These are phyloP conservation scores for Aspergillus persii DNA, from an alignment of 2,329 filamentous ascomycete genomes.

Conservation along the genomic window DNA sequence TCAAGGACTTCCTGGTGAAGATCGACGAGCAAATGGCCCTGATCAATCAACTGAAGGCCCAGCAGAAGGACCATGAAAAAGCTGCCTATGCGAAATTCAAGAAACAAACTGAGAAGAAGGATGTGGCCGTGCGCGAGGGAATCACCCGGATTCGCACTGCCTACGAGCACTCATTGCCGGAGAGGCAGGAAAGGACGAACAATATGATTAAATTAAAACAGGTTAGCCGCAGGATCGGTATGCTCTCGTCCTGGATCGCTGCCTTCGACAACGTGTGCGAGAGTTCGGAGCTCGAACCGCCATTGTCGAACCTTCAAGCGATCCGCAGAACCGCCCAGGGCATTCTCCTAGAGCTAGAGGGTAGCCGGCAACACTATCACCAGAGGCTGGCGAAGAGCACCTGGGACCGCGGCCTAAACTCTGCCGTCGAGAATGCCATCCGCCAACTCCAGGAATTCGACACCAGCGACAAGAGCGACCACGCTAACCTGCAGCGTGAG, in stretches of 20 bases:
- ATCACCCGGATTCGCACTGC: slow-evolving; percentile 75
- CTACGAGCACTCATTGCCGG: slow-evolving; percentile 74
- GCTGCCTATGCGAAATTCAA: slow-evolving; percentile 83
- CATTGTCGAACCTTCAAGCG: slow-evolving; percentile 64
- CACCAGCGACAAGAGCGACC: slow-evolving; percentile 63
- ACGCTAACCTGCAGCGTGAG: slow-evolving; percentile 72
- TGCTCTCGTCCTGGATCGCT: slow-evolving; percentile 89
- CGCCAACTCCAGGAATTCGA: slow-evolving; percentile 73
- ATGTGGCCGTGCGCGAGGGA: slow-evolving; percentile 72
- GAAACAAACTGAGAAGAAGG: slow-evolving; percentile 84
- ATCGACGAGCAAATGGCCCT: slow-evolving; percentile 98
- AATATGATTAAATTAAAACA: slow-evolving; percentile 80
- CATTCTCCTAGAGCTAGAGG: slow-evolving; percentile 83
- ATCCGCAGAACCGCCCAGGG: slow-evolving; percentile 88
- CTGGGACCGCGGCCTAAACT: slow-evolving; percentile 86
- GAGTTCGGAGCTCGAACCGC: slow-evolving; percentile 63
- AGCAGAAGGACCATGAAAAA: slow-evolving; percentile 84
- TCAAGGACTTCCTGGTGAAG: slow-evolving; percentile 98
- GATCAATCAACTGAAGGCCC: slow-evolving; percentile 91
- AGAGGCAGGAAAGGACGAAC: slow-evolving; percentile 74
- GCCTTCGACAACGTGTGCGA: slow-evolving; percentile 85
- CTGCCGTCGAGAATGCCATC: slow-evolving; percentile 80
- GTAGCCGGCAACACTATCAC: slow-evolving; percentile 85
- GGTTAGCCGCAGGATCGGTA: slow-evolving; percentile 77
- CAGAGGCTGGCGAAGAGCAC: slow-evolving; percentile 75